A percentile compares a stretch with the other conserved stretches of the same genome.
These are phyloP conservation scores for Aotearoamyces nothofagi DNA, from an alignment of 2,329 filamentous ascomycete species.

Conservation along the genomic window DNA sequence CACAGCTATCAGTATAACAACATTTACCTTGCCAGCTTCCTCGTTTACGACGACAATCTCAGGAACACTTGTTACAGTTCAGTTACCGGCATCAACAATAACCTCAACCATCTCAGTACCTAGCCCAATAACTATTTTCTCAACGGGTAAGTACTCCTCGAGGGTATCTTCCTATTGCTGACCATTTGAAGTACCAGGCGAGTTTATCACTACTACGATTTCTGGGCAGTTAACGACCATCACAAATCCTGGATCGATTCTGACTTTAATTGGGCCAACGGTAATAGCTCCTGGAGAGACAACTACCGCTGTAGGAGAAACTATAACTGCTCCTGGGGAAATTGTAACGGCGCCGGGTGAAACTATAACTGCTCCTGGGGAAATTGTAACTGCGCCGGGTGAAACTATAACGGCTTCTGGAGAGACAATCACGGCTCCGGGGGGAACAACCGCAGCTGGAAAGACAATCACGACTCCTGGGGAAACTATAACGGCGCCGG, in stretches of 20 bases:
- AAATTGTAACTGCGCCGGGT: slow-evolving; percentile 5
- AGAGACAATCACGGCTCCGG: slow-evolving; percentile 1
- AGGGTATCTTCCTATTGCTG: no score
- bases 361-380: slow-evolving; percentile 5
- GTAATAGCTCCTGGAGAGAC: slow-evolving; percentile 6
- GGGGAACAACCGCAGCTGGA: slow-evolving; percentile 1
- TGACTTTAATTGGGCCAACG: slow-evolving; percentile 4
- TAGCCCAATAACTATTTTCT: no score
- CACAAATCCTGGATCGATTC: slow-evolving; percentile 7
- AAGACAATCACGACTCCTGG: not conserved
- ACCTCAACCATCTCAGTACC: slow-evolving; percentile 2
- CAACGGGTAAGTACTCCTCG: no score
- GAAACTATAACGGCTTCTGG: slow-evolving; percentile 4
- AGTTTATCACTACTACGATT: no score
- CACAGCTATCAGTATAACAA: no score
- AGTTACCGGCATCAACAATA: not conserved
- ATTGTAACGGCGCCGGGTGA: slow-evolving; percentile 8
- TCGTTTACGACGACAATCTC: not conserved
- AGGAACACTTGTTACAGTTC: not conserved
- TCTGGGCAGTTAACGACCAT: no score
- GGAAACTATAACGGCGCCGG: slow-evolving; percentile 5
- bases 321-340: slow-evolving; percentile 5
- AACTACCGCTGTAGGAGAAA: slow-evolving; percentile 6
- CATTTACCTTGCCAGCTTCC: not conserved
- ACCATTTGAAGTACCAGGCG: no score